phyloP scores from a whole-genome alignment of 2,329 filamentous ascomycete genomes.

The Nannizziopsis barbatae region DNA sequence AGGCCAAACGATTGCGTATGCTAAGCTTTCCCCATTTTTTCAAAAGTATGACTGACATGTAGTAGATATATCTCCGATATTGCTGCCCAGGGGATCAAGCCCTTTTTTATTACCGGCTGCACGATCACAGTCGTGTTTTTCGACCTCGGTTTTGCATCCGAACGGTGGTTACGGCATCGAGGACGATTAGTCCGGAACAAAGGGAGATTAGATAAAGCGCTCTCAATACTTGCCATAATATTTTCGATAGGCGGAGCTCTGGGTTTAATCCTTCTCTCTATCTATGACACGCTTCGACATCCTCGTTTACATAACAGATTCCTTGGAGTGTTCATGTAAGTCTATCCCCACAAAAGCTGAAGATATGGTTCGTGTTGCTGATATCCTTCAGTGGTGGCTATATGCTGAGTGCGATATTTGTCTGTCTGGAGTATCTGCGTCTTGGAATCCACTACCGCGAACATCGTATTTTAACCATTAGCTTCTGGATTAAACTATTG shows the following conservation, averaged over 20 bases:
- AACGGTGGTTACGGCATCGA: conserved; percentile 73
- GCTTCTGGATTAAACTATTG: conserved; percentile 75
- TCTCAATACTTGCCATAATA: conserved; percentile 30
- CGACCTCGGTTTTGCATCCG: conserved; percentile 65
- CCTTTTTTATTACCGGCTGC: conserved; percentile 52
- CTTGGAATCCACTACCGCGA: conserved; percentile 65
- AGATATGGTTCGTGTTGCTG: background rate
- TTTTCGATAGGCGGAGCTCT: conserved; percentile 66
- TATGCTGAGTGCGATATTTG: conserved; percentile 71
- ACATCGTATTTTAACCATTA: conserved; percentile 59
- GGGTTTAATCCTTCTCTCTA: conserved; percentile 69
- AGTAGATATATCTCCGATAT: conserved; percentile 42
- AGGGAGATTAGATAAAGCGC: conserved; percentile 29
- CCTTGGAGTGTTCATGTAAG: conserved; percentile 63
- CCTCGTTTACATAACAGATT: conserved; percentile 60
- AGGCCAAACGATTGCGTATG: conserved; percentile 45
- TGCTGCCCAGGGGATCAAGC: conserved; percentile 48
- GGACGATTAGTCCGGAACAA: conserved; percentile 68
- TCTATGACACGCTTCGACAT: conserved; percentile 73
- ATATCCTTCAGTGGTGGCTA: conserved; percentile 50
- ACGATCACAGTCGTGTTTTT: conserved; percentile 63
- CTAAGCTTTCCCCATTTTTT: conserved; percentile 10
- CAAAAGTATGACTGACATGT: background rate
- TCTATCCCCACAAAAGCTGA: background rate
- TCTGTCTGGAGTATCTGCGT: conserved; percentile 81